phyloP scores from a whole-genome alignment of 305 asterid genomes.

The Plantago rigida region DNA sequence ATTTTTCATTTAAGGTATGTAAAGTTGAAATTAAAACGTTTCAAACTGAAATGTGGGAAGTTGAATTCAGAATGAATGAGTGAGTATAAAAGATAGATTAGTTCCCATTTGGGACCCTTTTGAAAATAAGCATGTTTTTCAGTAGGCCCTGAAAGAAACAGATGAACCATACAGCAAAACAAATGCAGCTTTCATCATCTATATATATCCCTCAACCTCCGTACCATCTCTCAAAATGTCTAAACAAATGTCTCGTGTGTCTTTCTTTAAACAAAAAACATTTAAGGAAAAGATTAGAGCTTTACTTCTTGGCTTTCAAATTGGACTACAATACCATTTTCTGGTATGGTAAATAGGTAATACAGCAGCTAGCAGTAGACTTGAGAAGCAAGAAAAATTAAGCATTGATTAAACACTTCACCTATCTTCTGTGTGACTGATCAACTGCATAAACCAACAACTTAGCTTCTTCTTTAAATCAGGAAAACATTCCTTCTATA shows the following conservation, averaged over 20 bases:
- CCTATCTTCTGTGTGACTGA: constrained; percentile 32
- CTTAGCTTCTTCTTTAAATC: constrained; percentile 8
- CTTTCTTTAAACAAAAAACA: no score
- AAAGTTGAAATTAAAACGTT: no score
- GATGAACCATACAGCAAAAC: constrained; percentile 12
- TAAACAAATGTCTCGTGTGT: neutral
- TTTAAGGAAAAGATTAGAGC: no score
- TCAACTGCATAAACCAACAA: constrained; percentile 22
- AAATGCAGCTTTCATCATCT: constrained; percentile 29
- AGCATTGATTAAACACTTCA: constrained; percentile 27
- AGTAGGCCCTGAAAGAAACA: constrained; percentile 1
- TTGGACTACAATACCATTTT: neutral
- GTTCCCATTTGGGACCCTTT: no score
- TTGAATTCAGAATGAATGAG: no score
- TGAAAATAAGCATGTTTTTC: neutral
- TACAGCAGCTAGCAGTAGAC: no score
- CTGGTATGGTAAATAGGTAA: no score
- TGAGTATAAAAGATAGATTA: no score
- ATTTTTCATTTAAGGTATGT: no score
- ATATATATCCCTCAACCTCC: constrained; percentile 1
- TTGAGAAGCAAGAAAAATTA: constrained; percentile 28
- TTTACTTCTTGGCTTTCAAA: no score
- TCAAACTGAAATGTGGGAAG: no score
- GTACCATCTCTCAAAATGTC: neutral
- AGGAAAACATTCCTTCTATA: neutral